Percentiles rank a stretch among this genome's conserved stretches.
Conservation (phyloP, 139 green algal species). For the Tetradesmus lagerheimii region DNA sequence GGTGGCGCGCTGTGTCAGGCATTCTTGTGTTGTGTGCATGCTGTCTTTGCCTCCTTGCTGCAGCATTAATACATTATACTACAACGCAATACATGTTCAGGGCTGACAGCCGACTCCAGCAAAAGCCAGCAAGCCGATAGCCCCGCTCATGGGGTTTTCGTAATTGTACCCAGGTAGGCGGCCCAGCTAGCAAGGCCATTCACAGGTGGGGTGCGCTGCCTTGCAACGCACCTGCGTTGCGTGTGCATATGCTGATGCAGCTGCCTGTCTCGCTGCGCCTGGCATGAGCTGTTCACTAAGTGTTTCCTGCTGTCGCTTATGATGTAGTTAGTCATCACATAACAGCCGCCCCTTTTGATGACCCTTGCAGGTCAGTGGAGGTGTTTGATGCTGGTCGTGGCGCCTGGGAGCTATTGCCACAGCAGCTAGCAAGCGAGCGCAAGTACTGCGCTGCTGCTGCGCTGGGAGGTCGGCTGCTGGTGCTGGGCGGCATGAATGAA, state of each 20-base stretch:
- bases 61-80: too few relatives aligned
- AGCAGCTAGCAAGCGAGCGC: slow-evolving; percentile 1
- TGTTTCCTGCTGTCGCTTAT: too few relatives aligned
- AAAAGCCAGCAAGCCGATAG: too few relatives aligned
- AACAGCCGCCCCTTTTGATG: neutral
- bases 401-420: slow-evolving; percentile 19
- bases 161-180: slow-evolving; percentile 62
- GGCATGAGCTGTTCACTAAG: too few relatives aligned
- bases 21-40: neutral
- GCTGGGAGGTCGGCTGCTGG: slow-evolving; percentile 23
- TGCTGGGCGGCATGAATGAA: slow-evolving; percentile 58
- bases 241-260: too few relatives aligned
- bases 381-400: slow-evolving; percentile 24
- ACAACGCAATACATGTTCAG: too few relatives aligned
- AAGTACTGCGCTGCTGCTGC: slow-evolving; percentile 50
- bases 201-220: slow-evolving; percentile 59
- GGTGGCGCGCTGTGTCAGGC: slow-evolving; percentile 2
- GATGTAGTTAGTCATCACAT: too few relatives aligned
- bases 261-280: too few relatives aligned
- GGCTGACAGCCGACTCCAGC: too few relatives aligned
- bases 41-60: too few relatives aligned
- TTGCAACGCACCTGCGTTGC: too few relatives aligned
- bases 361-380: slow-evolving; percentile 22
- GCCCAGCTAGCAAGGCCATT: slow-evolving; percentile 58
- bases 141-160: too few relatives aligned